Evolutionary conservation across 768 basidiomycete species (phyloP).

Genomic region (Suillus americanus): DNA sequence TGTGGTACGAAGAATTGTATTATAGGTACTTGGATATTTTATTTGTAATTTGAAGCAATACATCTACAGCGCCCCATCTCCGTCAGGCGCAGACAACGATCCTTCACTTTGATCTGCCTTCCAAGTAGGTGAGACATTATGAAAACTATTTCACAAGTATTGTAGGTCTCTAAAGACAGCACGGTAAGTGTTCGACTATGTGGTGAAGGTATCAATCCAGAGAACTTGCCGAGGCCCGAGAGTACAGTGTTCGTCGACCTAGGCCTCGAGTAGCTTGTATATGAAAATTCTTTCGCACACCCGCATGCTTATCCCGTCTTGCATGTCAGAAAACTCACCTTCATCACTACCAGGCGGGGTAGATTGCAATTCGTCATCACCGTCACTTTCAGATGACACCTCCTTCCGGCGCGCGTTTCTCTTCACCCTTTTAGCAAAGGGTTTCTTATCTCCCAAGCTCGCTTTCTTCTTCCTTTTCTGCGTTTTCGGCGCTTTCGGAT

Average conservation of each 20-base stretch:
- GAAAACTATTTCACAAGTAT: background rate
- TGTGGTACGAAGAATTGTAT: background rate
- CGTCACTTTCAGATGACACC: conserved; percentile 2
- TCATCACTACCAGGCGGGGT: background rate
- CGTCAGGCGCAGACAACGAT: no score
- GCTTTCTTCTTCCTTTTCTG: conserved; percentile 1
- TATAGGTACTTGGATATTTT: background rate
- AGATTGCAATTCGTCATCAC: conserved; percentile 9
- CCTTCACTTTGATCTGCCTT: background rate
- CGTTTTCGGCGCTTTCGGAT: conserved; percentile 13
- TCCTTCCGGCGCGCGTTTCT: background rate
- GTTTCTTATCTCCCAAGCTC: background rate
- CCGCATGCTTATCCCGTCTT: background rate
- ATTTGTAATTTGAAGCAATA: background rate
- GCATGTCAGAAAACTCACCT: conserved; percentile 14
- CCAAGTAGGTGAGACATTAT: background rate
- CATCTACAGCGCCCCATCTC: background rate
- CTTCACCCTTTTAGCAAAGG: background rate
- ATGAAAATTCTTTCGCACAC: background rate
- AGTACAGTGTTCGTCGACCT: background rate
- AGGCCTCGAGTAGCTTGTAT: background rate
- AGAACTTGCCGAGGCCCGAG: background rate
- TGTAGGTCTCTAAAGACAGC: background rate
- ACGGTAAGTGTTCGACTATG: background rate
- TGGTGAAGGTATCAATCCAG: background rate